phyloP scores from a whole-genome alignment of 495 filamentous ascomycete genomes.

The Physcia stellaris region DNA sequence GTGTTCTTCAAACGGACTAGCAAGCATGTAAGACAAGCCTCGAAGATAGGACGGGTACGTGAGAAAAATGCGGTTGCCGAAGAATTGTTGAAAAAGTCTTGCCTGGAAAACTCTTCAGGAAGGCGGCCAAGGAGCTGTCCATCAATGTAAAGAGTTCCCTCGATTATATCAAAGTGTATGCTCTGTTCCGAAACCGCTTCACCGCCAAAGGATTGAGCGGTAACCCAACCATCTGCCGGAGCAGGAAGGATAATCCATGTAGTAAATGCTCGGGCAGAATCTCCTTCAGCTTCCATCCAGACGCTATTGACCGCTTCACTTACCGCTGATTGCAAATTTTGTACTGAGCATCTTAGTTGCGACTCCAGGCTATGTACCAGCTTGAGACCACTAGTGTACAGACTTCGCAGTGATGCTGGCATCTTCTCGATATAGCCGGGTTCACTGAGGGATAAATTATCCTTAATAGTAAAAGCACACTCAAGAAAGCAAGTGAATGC shows the following conservation, averaged over 20 bases:
- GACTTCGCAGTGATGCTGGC: slow-evolving; percentile 14
- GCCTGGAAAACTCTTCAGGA: background rate
- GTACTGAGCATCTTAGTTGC: slow-evolving; percentile 20
- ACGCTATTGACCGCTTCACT: background rate
- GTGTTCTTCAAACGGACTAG: background rate
- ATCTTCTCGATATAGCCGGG: too few relatives aligned
- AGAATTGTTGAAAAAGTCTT: background rate
- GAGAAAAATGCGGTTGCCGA: slow-evolving; percentile 1
- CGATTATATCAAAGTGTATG: slow-evolving; percentile 1
- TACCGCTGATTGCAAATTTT: background rate
- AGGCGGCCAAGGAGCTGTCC: slow-evolving; percentile 3
- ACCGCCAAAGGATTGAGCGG: too few relatives aligned
- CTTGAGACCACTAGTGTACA: slow-evolving; percentile 35
- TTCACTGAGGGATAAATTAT: slow-evolving; percentile 6
- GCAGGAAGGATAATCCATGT: background rate
- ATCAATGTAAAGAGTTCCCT: slow-evolving; percentile 6
- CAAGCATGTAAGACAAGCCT: slow-evolving; percentile 7
- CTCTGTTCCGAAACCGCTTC: too few relatives aligned
- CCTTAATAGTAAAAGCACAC: slow-evolving; percentile 10
- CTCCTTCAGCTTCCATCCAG: background rate
- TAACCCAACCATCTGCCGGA: background rate
- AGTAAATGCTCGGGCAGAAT: background rate
- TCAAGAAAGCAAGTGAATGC: slow-evolving; percentile 8
- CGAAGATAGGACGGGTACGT: background rate
- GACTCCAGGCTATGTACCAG: slow-evolving; percentile 23